Evolutionary conservation across 2,329 filamentous ascomycete species (phyloP).

Genomic region (Knufia fluminis): DNA sequence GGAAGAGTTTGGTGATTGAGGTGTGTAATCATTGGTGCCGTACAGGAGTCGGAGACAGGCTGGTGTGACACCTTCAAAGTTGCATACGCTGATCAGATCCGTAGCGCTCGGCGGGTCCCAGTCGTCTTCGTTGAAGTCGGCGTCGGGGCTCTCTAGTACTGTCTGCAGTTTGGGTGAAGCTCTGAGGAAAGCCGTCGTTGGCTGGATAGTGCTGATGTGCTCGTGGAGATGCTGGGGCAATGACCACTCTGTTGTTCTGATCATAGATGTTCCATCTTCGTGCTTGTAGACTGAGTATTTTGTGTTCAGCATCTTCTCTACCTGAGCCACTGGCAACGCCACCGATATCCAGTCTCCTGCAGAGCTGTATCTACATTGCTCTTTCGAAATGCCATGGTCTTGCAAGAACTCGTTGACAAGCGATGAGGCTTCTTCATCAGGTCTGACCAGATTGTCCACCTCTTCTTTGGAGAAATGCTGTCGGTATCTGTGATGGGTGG

Average conservation of each 20-base stretch:
- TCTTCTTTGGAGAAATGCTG: conserved; percentile 44
- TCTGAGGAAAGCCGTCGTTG: conserved; percentile 51
- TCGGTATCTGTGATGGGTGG: conserved; percentile 46
- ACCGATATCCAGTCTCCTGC: conserved; percentile 52
- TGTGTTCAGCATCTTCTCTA: conserved; percentile 46
- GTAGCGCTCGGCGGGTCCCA: conserved; percentile 18
- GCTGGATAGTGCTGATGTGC: conserved; percentile 52
- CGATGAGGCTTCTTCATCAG: conserved; percentile 42
- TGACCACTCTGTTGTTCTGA: conserved; percentile 49
- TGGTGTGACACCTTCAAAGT: conserved; percentile 43
- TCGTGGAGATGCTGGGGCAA: conserved; percentile 48
- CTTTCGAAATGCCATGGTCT: conserved; percentile 42
- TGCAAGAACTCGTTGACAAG: conserved; percentile 49
- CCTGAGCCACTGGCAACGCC: conserved; percentile 41
- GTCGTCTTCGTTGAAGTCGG: conserved; percentile 19
- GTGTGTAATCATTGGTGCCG: conserved; percentile 45
- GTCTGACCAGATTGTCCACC: conserved; percentile 46
- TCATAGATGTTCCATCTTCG: conserved; percentile 42
- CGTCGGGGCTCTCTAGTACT: conserved; percentile 25
- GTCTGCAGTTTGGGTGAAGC: conserved; percentile 20
- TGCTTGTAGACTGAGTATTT: conserved; percentile 47
- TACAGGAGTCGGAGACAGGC: conserved; percentile 47
- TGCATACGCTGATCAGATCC: conserved; percentile 37
- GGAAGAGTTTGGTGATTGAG: conserved; percentile 35
- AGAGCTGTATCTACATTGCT: conserved; percentile 37